Evolutionary conservation across 2,329 filamentous ascomycete genomes (phyloP), one percentile per base, ranked within the genome.

Genomic region (Trichoderma polysporum): DNA sequence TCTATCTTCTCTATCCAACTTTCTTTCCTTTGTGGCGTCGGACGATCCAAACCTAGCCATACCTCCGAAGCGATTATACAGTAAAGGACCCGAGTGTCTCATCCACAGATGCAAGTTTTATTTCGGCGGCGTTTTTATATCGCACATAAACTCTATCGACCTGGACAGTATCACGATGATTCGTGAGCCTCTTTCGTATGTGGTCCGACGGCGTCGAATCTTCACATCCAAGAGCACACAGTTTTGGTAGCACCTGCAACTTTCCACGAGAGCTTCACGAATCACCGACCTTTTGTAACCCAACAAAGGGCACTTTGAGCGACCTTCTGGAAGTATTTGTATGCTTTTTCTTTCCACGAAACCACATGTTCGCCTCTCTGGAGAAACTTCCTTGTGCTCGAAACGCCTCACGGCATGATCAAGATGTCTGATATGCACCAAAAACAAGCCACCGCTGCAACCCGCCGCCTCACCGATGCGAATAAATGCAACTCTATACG

Each of bases 151-250:
- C 60, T 50, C 29, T 64, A 56, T 53, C n/a, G 25, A 25, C 25
- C 17, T 25, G 19, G 41, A 31, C 39, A 50, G 65, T 50, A 57
- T 62, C 65, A 67, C 65, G 27, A 47, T 33, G 3, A 31, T 12
- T 9, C n/a, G 19, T 31, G 29, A n/a, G 17, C 17, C 58, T 15
- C 31, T 29, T 47, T 58, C 31, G 6, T 35, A 33, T 62, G 65
- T 41, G 58, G 58, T 62, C 58, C 65, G 65, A 67, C 65, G 65
- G 65, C 65, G 58, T 57, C 49, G 52, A 66, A 53, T 53, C 4
- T 25, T 9, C 35, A n/a, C 35, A 29, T 47, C 29, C 37, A n/a
- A 33, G 39, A 47, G 47, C 17, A 10, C 53, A 31, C 45, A 57
- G 7, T 31, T 31, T 22, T 66, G 37, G 64, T 66, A 53, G 49